phyloP scores from a whole-genome alignment of 2,329 filamentous ascomycete genomes.

The Pseudopyrenochaeta lycopersici region DNA sequence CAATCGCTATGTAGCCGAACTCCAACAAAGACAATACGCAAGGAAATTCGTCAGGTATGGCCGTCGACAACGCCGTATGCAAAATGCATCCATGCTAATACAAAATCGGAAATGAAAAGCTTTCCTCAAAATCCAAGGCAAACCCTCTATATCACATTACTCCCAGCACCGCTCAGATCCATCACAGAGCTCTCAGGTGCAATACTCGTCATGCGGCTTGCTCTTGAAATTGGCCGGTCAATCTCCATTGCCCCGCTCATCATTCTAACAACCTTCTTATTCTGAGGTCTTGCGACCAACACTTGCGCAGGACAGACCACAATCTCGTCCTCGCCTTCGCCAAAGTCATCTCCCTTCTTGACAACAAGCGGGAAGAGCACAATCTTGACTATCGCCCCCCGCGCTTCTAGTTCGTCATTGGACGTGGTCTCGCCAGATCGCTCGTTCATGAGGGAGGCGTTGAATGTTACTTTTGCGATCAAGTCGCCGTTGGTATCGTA shows the following conservation, averaged over 20 bases:
- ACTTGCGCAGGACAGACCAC: slow-evolving; percentile 97
- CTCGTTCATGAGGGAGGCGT: slow-evolving; percentile 94
- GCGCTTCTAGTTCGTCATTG: slow-evolving; percentile 82
- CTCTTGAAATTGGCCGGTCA: slow-evolving; percentile 35
- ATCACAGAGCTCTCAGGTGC: slow-evolving; percentile 46
- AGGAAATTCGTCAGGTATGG: slow-evolving; percentile 23
- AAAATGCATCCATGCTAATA: slow-evolving; percentile 14
- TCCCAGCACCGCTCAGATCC: slow-evolving; percentile 38
- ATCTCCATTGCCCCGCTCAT: slow-evolving; percentile 62
- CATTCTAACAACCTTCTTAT: slow-evolving; percentile 60
- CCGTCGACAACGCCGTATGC: slow-evolving; percentile 14
- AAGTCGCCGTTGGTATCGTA: slow-evolving; percentile 95
- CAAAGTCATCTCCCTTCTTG: slow-evolving; percentile 90
- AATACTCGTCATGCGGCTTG: slow-evolving; percentile 38
- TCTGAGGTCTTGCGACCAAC: slow-evolving; percentile 68
- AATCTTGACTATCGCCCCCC: slow-evolving; percentile 82
- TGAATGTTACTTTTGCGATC: slow-evolving; percentile 87
- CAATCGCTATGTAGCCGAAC: background rate
- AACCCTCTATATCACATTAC: slow-evolving; percentile 38
- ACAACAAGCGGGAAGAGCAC: slow-evolving; percentile 97
- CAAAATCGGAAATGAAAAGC: slow-evolving; percentile 4
- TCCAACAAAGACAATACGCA: slow-evolving; percentile 4
- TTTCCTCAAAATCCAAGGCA: slow-evolving; percentile 12
- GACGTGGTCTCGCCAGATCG: slow-evolving; percentile 74
- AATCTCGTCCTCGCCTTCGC: slow-evolving; percentile 90